A percentile compares a stretch with the other conserved stretches of the same genome.
These are phyloP conservation scores for Coemansia aciculifera DNA, from an alignment of 192 early-diverging fungal species.

Conservation along the genomic window DNA sequence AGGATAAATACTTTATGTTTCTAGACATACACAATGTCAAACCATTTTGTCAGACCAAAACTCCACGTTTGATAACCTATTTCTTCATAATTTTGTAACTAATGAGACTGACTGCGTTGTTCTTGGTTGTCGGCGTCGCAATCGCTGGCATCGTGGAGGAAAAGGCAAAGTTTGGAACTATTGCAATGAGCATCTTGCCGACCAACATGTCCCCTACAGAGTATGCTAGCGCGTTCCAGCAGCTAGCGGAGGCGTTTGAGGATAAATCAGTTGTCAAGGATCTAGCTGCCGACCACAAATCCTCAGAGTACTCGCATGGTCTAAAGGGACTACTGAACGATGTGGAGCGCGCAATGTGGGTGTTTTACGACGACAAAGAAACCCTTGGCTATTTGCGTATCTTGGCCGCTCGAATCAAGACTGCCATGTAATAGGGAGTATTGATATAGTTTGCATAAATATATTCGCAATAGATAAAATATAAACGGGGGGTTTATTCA, in stretches of 20 bases:
- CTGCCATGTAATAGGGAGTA: constrained; percentile 2
- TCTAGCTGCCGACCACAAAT: neutral
- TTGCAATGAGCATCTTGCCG: constrained; percentile 1
- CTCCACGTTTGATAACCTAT: neutral
- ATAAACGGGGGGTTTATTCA: constrained; percentile 27
- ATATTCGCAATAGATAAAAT: neutral
- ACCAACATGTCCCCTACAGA: neutral
- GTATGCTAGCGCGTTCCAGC: constrained; percentile 18
- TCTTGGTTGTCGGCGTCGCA: neutral
- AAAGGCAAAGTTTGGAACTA: neutral
- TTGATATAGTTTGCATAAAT: constrained; percentile 7
- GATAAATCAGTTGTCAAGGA: neutral
- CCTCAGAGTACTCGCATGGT: constrained; percentile 17
- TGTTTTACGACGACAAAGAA: constrained; percentile 30
- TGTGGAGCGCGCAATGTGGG: constrained; percentile 29
- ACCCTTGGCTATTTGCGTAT: constrained; percentile 13
- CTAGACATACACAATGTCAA: neutral
- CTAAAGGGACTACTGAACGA: constrained; percentile 20
- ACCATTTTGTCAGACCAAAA: neutral
- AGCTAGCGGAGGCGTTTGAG: constrained; percentile 12
- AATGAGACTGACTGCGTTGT: neutral
- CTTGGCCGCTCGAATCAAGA: constrained; percentile 15
- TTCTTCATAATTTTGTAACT: neutral
- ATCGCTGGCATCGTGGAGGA: neutral
- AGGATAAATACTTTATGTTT: neutral